A percentile compares a stretch with the other conserved stretches of the same genome.
Conservation (phyloP, 2,329 filamentous ascomycete genomes). For the Aspergillus phoenicis region DNA sequence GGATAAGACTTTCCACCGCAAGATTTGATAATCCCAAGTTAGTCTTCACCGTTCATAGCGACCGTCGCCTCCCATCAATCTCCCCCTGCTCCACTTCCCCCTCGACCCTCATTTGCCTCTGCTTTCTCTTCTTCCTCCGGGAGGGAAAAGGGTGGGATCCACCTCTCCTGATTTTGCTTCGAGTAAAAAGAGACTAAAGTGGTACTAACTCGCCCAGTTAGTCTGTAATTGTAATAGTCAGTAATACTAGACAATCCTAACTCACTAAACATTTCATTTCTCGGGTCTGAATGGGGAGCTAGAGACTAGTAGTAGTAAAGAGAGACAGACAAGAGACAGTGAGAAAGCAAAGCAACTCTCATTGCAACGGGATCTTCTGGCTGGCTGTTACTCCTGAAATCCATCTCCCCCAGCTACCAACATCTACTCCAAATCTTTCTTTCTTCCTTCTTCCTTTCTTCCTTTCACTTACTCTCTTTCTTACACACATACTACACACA, state of each 20-base stretch:
- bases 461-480: neutral
- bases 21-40: neutral
- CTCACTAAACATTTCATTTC: neutral
- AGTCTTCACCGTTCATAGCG: neutral
- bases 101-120: slow-evolving; percentile 7
- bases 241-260: neutral
- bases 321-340: too few species aligned
- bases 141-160: neutral
- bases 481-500: neutral
- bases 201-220: neutral
- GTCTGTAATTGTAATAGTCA: slow-evolving; percentile 3
- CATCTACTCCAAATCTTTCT: slow-evolving; percentile 1
- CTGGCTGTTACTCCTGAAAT: slow-evolving; percentile 9
- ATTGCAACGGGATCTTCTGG: too few species aligned
- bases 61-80: too few species aligned
- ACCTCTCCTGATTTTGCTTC: slow-evolving; percentile 11
- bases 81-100: neutral
- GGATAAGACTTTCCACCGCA: neutral
- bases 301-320: too few species aligned
- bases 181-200: too few species aligned
- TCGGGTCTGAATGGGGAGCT: too few species aligned
- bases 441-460: neutral
- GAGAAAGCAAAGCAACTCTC: neutral
- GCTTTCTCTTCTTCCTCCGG: neutral
- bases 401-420: neutral